Evolutionary conservation across 2,329 filamentous ascomycete species (phyloP).

Genomic region (Colletotrichum endophyticum): DNA sequence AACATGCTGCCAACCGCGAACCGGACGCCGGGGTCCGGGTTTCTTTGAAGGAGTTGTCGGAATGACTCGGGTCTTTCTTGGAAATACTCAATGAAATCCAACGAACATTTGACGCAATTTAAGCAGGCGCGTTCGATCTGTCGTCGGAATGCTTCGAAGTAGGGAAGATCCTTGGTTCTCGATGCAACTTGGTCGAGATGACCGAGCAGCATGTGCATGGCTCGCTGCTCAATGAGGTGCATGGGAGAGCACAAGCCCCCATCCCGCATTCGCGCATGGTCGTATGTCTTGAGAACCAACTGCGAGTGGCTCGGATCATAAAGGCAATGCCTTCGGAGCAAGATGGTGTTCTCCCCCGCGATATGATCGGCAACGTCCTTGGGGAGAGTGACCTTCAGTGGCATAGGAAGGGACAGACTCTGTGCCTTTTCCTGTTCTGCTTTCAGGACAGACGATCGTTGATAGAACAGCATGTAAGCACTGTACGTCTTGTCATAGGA

Average conservation of each 20-base stretch:
- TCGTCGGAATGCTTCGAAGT: conserved; percentile 61
- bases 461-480: conserved; percentile 98
- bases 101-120: conserved; percentile 59
- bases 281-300: conserved; percentile 70
- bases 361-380: conserved; percentile 63
- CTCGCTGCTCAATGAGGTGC: conserved; percentile 44
- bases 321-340: conserved; percentile 79
- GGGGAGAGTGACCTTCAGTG: conserved; percentile 51
- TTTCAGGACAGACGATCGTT: conserved; percentile 73
- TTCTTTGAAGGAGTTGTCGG: conserved; percentile 69
- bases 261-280: conserved; percentile 56
- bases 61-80: conserved; percentile 58
- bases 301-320: conserved; percentile 74
- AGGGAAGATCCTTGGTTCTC: conserved; percentile 70
- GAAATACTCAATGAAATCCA: conserved; percentile 68
- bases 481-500: conserved; percentile 76
- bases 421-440: conserved; percentile 54
- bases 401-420: conserved; percentile 35
- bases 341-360: conserved; percentile 71
- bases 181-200: conserved; percentile 80
- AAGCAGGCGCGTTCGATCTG: conserved; percentile 53
- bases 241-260: conserved; percentile 48
- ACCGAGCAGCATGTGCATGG: conserved; percentile 61
- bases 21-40: conserved; percentile 62
- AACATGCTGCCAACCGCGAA: conserved; percentile 56